Evolutionary conservation across 1,284 basidiomycete species (phyloP), one percentile per base, ranked within the genome.

Genomic region (Melampsora larici-populina): DNA sequence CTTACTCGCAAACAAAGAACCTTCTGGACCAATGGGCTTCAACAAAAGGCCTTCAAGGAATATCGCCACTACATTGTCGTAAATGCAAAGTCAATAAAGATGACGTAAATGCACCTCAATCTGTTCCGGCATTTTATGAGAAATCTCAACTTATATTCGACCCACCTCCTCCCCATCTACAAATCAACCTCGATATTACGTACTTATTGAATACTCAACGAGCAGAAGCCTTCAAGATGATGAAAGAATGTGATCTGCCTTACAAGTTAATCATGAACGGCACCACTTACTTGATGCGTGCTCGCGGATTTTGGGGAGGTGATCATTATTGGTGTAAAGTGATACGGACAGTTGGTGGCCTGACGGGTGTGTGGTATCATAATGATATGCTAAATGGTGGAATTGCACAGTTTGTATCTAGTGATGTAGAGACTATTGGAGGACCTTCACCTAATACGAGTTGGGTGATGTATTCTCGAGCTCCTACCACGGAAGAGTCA

Each of bases 401-500:
- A 9, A 26, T 51, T 9, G 43, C 48, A 4, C 8, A 15, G 2
- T n/a, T 49, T 9, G 8, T 55, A 2, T 33, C 15, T 18, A 43
- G 2, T 21, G 7, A 55, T 21, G n/a, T 49, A 2, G n/a, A 9
- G 13, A 24, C 2, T 0, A 24, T 70, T 29, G 68, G 48, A 13
- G 65, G 68, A 9, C 18, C n/a, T 1, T 11, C 8, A 0, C 48
- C 26, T 17, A 15, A 55, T 21, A 55, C 68, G 29, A 70, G 48
- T n/a, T 70, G 69, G 69, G 26, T 70, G 24, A 58, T 70, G 49
- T 70, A 70, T 26, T 70, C 69, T 29, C 33, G 51, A 17, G 9
- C 5, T n/a, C 51, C 51, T 36, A 70, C 33, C 4, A 15, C 51
- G 6, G 26, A 70, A 21, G 69, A 70, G 51, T 43, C 40, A 43